Percentiles rank a stretch among this genome's conserved stretches.
phyloP scores from a whole-genome alignment of 2,329 filamentous ascomycete species.

The Ceratocystis papillata region DNA sequence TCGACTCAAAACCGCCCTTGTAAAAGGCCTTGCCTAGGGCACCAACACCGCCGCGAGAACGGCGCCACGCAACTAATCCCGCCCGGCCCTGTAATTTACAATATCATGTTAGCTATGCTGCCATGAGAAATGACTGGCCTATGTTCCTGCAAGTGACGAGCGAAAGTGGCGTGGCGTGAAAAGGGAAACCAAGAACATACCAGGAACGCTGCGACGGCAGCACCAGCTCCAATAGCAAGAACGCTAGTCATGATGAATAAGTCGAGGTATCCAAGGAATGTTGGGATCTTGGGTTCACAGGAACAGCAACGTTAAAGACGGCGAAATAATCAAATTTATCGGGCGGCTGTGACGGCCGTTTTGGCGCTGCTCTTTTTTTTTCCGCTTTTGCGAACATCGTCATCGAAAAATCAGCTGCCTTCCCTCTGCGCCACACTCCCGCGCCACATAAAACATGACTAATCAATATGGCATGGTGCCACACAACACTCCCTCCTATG shows the following conservation, averaged over 20 bases:
- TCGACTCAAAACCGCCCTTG: constrained; percentile 94
- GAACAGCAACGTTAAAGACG: neutral
- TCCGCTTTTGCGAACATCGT: constrained; percentile 15
- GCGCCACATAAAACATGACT: neutral
- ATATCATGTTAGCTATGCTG: no score
- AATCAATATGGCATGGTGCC: neutral
- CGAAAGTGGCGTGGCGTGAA: neutral
- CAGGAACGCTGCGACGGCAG: constrained; percentile 43
- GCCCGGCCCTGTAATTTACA: constrained; percentile 63
- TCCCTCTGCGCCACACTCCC: constrained; percentile 1
- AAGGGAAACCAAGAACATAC: constrained; percentile 34
- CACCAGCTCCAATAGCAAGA: constrained; percentile 39
- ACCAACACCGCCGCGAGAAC: constrained; percentile 66
- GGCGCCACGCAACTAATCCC: constrained; percentile 76
- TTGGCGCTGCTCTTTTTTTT: constrained; percentile 10
- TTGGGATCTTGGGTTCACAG: neutral
- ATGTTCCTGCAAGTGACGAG: neutral
- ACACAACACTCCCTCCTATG: neutral
- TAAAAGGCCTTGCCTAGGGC: constrained; percentile 86
- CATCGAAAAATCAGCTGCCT: constrained; percentile 18
- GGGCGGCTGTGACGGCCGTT: neutral
- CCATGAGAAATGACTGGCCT: no score
- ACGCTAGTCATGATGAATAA: constrained; percentile 34
- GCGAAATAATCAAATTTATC: neutral
- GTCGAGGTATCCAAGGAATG: neutral